Percentiles rank a stretch among this genome's conserved stretches.
Evolutionary conservation across 2,329 filamentous ascomycete genomes (phyloP).

Genomic region (Graphiopsis chlorocephala): DNA sequence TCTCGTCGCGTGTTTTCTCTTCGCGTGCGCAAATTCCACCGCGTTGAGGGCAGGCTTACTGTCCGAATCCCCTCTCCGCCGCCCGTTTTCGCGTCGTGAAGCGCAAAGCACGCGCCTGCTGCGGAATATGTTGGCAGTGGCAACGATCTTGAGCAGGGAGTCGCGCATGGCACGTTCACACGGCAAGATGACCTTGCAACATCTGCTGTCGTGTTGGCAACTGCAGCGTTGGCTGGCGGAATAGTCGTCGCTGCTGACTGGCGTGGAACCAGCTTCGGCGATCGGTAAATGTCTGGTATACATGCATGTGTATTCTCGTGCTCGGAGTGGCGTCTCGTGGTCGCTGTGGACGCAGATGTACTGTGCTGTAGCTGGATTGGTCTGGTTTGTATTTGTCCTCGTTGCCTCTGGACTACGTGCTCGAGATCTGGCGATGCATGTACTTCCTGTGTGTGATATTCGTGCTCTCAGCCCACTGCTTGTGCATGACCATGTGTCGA

Average conservation of each 20-base stretch:
- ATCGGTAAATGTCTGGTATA: neutral
- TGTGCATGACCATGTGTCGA: neutral
- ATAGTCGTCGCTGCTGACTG: neutral
- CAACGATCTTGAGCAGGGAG: slow-evolving; percentile 4
- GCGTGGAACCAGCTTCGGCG: neutral
- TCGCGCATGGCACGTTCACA: slow-evolving; percentile 1
- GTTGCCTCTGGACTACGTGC: neutral
- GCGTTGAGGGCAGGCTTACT: slow-evolving; percentile 4
- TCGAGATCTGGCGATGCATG: neutral
- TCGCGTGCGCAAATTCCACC: slow-evolving; percentile 13
- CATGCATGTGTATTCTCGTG: neutral
- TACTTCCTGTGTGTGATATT: neutral
- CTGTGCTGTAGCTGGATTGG: neutral
- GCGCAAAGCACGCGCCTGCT: slow-evolving; percentile 6
- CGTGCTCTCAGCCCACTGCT: neutral
- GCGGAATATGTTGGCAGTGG: slow-evolving; percentile 1
- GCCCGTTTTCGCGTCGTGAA: neutral
- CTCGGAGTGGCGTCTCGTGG: neutral
- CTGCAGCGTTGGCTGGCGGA: slow-evolving; percentile 2
- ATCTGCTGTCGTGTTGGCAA: neutral
- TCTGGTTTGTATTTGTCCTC: neutral
- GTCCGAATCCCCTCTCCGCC: neutral
- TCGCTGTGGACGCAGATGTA: neutral
- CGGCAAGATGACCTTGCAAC: neutral
- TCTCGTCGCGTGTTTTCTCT: neutral